These are phyloP conservation scores for Phytophthora pinifolia DNA, from an alignment of 352 stramenopile species.

Conservation along the genomic window DNA sequence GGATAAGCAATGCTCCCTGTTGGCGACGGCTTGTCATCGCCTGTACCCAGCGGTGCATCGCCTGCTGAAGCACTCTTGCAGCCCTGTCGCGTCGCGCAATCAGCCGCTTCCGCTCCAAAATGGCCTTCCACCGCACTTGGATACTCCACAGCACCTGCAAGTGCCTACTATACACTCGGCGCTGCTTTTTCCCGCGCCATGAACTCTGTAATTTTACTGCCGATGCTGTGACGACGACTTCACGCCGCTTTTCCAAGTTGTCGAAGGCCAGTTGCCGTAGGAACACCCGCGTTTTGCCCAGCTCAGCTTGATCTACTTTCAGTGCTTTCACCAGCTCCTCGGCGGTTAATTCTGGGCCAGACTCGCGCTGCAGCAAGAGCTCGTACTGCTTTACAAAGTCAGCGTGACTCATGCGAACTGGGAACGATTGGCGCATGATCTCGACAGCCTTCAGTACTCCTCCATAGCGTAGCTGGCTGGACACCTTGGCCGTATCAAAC, in stretches of 20 bases:
- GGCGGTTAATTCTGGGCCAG: constrained; percentile 22
- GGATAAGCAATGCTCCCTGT: constrained; percentile 33
- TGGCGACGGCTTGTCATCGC: constrained; percentile 18
- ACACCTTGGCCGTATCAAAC: constrained; percentile 88
- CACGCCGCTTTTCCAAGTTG: constrained; percentile 51
- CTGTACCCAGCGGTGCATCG: constrained; percentile 35
- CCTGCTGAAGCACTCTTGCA: constrained; percentile 38
- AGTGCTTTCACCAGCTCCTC: constrained; percentile 36
- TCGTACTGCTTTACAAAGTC: constrained; percentile 68
- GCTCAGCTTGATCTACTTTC: constrained; percentile 45
- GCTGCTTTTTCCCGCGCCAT: constrained; percentile 43
- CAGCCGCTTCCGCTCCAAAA: constrained; percentile 44
- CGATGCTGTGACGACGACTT: constrained; percentile 30
- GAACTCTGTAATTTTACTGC: constrained; percentile 48
- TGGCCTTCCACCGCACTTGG: constrained; percentile 59
- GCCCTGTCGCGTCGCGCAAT: constrained; percentile 34
- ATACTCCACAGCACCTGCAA: constrained; percentile 41
- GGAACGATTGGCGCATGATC: constrained; percentile 84
- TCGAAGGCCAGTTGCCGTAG: constrained; percentile 66
- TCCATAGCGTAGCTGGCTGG: constrained; percentile 78
- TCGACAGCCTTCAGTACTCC: constrained; percentile 84
- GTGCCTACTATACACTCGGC: constrained; percentile 32
- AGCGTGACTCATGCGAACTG: constrained; percentile 70
- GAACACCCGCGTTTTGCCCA: constrained; percentile 75
- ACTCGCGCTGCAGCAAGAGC: constrained; percentile 19